Evolutionary conservation across 371 early-diverging fungal genomes (phyloP).

Genomic region (Mortierella sp.): DNA sequence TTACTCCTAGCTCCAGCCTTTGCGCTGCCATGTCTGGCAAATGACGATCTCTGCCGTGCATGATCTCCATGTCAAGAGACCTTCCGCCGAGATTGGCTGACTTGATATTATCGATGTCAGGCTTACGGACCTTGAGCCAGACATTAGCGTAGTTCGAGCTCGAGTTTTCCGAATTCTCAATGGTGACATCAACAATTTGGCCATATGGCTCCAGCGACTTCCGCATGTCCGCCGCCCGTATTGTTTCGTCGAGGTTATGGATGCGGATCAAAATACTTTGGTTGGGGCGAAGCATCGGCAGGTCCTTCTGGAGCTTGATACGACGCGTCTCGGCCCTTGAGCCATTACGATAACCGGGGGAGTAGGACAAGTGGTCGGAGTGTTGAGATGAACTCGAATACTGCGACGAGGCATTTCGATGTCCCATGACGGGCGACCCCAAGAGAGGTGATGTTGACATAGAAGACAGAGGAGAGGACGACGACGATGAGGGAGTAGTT

Average conservation of each 20-base stretch:
- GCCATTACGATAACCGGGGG: background rate
- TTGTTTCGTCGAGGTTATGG: background rate
- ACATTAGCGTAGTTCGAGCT: background rate
- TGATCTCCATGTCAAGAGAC: background rate
- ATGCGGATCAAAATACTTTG: constrained; percentile 22
- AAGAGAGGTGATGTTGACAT: background rate
- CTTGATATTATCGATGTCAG: constrained; percentile 19
- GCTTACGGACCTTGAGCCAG: constrained; percentile 16
- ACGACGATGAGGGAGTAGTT: background rate
- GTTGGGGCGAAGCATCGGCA: background rate
- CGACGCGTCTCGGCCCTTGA: background rate
- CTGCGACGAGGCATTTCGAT: background rate
- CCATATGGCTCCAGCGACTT: constrained; percentile 25
- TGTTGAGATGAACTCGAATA: background rate
- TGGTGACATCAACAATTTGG: constrained; percentile 18
- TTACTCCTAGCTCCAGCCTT: constrained; percentile 36
- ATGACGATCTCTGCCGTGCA: background rate
- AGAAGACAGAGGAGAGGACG: background rate
- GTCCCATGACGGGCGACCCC: background rate
- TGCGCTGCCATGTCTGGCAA: constrained; percentile 10
- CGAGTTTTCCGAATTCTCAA: constrained; percentile 15
- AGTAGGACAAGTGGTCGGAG: background rate
- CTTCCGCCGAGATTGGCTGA: background rate
- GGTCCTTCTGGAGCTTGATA: background rate
- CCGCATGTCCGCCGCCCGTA: constrained; percentile 17